Percentiles rank a stretch among this genome's conserved stretches.
Conservation (phyloP, 2,329 filamentous ascomycete genomes). For the Dothistroma pini region DNA sequence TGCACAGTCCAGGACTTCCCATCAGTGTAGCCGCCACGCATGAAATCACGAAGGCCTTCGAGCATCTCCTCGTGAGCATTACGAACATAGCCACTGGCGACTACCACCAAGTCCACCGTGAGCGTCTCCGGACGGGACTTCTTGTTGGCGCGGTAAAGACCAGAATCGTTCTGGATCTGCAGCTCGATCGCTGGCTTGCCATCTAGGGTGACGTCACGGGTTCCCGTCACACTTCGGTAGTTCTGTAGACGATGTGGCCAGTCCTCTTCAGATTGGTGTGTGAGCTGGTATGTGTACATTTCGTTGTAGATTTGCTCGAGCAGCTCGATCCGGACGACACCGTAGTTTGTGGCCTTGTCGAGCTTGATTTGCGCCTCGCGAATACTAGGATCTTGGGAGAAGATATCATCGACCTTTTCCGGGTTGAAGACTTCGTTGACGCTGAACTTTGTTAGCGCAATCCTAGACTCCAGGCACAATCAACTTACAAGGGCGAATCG, state of each 20-base stretch:
- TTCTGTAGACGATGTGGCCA: constrained; percentile 83
- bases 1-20: constrained; percentile 61
- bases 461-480: constrained; percentile 49
- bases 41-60: constrained; percentile 59
- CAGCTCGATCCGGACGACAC: constrained; percentile 84
- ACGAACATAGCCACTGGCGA: constrained; percentile 81
- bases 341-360: constrained; percentile 87
- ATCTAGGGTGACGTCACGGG: constrained; percentile 36
- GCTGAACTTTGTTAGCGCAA: constrained; percentile 42
- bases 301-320: constrained; percentile 85
- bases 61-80: constrained; percentile 77
- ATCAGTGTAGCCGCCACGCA: constrained; percentile 52
- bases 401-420: constrained; percentile 73
- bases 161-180: constrained; percentile 53
- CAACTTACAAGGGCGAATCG: constrained; percentile 75
- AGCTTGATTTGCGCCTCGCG: constrained; percentile 61
- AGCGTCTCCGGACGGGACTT: constrained; percentile 51
- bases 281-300: constrained; percentile 80
- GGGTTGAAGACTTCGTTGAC: constrained; percentile 98
- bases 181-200: constrained; percentile 54
- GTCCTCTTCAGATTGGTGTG: constrained; percentile 62
- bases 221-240: constrained; percentile 61
- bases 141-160: constrained; percentile 42
- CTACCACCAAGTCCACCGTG: constrained; percentile 76
- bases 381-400: constrained; percentile 59